Evolutionary conservation across 1,284 basidiomycete genomes (phyloP).

Genomic region (Marasmius tenuissimus): DNA sequence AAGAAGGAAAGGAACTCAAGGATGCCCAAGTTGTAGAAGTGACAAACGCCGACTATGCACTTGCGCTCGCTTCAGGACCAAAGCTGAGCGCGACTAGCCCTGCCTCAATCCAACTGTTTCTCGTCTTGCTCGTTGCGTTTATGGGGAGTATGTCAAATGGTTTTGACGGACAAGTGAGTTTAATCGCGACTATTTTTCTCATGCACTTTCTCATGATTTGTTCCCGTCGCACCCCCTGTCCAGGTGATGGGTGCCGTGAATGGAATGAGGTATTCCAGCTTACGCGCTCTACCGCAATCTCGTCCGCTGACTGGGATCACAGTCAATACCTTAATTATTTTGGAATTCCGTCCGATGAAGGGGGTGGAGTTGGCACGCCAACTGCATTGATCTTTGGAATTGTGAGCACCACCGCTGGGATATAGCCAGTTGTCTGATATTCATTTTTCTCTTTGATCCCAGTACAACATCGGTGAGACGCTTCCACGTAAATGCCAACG

Average conservation of each 20-base stretch:
- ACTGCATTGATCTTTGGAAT: slow-evolving; percentile 43
- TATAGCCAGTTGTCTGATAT: not conserved
- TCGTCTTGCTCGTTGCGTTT: slow-evolving; percentile 39
- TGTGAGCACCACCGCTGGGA: slow-evolving; percentile 22
- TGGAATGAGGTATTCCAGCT: slow-evolving; percentile 36
- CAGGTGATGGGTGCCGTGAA: slow-evolving; percentile 47
- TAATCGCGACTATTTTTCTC: not conserved
- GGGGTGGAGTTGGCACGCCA: slow-evolving; percentile 41
- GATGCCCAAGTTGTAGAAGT: slow-evolving; percentile 15
- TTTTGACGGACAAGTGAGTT: slow-evolving; percentile 42
- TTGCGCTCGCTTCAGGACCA: slow-evolving; percentile 39
- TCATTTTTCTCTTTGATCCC: not conserved
- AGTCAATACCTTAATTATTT: slow-evolving; percentile 44
- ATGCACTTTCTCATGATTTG: not conserved
- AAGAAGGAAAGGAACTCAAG: not conserved
- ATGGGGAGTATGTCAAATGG: slow-evolving; percentile 46
- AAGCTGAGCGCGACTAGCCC: slow-evolving; percentile 35
- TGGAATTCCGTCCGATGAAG: slow-evolving; percentile 34
- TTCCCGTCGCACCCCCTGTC: not conserved
- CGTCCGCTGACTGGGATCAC: not conserved
- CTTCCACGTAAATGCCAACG: not conserved
- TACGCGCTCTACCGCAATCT: slow-evolving; percentile 9
- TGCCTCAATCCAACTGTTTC: slow-evolving; percentile 39
- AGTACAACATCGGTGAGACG: slow-evolving; percentile 12
- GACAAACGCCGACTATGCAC: slow-evolving; percentile 23